Evolutionary conservation across 2,329 filamentous ascomycete species (phyloP).

Genomic region (Nemania sp.): DNA sequence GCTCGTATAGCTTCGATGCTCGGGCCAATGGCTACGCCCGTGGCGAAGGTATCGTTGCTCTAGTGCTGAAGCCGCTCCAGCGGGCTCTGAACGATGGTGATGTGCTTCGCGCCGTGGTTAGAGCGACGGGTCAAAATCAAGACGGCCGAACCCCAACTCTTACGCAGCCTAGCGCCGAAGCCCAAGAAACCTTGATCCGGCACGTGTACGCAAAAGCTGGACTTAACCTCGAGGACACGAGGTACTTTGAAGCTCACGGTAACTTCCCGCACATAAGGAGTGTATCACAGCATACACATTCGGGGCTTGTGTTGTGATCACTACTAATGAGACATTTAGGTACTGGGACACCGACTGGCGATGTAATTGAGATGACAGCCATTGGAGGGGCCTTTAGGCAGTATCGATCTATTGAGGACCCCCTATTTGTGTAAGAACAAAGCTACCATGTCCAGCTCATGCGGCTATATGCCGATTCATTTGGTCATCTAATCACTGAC

Average conservation of each 20-base stretch:
- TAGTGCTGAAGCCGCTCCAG: conserved; percentile 52
- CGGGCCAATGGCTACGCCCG: conserved; percentile 61
- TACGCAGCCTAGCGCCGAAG: background rate
- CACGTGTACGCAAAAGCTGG: background rate
- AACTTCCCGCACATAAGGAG: too few relatives aligned
- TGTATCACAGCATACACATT: too few relatives aligned
- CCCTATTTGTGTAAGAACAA: too few relatives aligned
- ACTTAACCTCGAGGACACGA: background rate
- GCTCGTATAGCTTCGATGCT: conserved; percentile 54
- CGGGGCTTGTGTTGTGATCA: too few relatives aligned
- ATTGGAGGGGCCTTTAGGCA: background rate
- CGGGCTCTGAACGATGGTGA: conserved; percentile 54
- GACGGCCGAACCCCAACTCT: conserved; percentile 4
- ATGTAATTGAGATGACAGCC: background rate
- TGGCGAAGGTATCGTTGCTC: conserved; percentile 58
- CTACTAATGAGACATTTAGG: too few relatives aligned
- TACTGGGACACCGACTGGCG: background rate
- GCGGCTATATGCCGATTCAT: too few relatives aligned
- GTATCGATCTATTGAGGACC: too few relatives aligned
- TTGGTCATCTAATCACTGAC: too few relatives aligned
- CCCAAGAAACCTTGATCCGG: background rate
- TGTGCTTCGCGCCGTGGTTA: conserved; percentile 55
- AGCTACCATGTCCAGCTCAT: too few relatives aligned
- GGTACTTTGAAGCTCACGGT: background rate
- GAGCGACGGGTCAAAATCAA: conserved; percentile 38